phyloP scores from a whole-genome alignment of 2,329 filamentous ascomycete species.

The Colletotrichum sp. region DNA sequence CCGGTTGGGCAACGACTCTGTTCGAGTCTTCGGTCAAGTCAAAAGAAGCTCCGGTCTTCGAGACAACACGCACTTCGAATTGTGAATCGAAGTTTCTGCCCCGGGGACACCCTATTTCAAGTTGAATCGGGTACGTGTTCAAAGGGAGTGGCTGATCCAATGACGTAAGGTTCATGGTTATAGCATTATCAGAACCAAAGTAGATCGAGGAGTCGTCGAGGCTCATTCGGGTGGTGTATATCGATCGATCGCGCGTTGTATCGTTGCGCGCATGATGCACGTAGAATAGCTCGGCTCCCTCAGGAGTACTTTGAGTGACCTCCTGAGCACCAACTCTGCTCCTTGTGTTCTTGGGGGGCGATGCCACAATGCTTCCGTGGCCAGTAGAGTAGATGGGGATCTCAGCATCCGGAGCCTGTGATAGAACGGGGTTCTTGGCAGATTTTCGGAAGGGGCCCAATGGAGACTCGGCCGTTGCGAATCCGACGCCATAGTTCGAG shows the following conservation, averaged over 20 bases:
- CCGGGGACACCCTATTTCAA: constrained; percentile 21
- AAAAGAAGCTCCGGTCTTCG: constrained; percentile 25
- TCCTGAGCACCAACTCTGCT: constrained; percentile 32
- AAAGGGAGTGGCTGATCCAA: constrained; percentile 34
- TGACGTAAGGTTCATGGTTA: constrained; percentile 33
- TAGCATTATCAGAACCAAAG: constrained; percentile 30
- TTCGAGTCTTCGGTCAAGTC: constrained; percentile 28
- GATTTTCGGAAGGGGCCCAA: constrained; percentile 37
- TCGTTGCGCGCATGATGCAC: constrained; percentile 37
- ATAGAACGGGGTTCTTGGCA: constrained; percentile 32
- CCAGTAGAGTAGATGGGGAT: constrained; percentile 37
- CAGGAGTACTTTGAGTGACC: constrained; percentile 30
- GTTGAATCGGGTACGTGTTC: constrained; percentile 31
- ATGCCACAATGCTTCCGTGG: constrained; percentile 38
- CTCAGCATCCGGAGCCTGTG: constrained; percentile 29
- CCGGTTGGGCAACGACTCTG: constrained; percentile 26
- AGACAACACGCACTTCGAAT: constrained; percentile 24
- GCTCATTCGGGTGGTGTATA: constrained; percentile 37
- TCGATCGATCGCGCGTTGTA: constrained; percentile 28
- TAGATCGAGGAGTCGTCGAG: constrained; percentile 25
- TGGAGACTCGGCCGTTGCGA: constrained; percentile 34
- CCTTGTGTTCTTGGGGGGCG: constrained; percentile 25
- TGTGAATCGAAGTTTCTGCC: neutral
- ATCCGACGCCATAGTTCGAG: constrained; percentile 41
- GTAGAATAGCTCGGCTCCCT: constrained; percentile 37